Base-by-base conservation (phyloP, 495 filamentous ascomycete genomes). In the Aspergillus panamensis region DNA sequence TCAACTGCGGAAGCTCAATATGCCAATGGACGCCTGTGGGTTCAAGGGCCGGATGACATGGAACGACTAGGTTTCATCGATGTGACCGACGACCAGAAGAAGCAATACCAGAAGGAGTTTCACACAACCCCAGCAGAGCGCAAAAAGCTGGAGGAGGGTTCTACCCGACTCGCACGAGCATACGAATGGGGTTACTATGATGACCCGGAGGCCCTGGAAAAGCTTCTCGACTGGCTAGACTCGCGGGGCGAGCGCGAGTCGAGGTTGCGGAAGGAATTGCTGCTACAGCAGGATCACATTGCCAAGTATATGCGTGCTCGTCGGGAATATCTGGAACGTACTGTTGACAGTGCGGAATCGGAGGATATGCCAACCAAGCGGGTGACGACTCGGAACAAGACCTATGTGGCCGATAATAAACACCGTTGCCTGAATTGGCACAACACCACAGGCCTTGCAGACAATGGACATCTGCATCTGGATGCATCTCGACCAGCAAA, bases 21-120 rank as follows among this genome's bases (percentile, higher is more conserved):
- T 66, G 92, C 95, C 10, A 98, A 97, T 68, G 94, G 90, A 8
- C 89, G 91, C 53, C 74, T 98, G 40, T 98, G 94, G 94, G 86
- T 98, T 25, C 94, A 98, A 70, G 94, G 94, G 0, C 94, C 94
- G 0, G 90, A 96, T 69, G 88, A 92, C 43, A 80, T 92, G 68
- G 94, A 98, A 71, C 82, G 89, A 6, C 81, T 87, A 44, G 94
- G 93, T 16, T 89, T 89, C 60, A 90, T 96, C 65, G 88, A 95
- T 55, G 80, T 90, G 65, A 71, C 82, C 13, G 85, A 90, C 25
- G 81, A 82, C 20, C 82, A 92, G 58, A 79, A 81, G 59, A 81
- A 82, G 59, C 74, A 75, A 61, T 85, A 82, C 53, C 69, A 73
- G 53, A 76, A 78, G 61, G 84, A 85, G 57, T 90, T 92, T 68